Base-by-base conservation (phyloP, 176 grass and related monocot genomes). In the Triticum monococcum region DNA sequence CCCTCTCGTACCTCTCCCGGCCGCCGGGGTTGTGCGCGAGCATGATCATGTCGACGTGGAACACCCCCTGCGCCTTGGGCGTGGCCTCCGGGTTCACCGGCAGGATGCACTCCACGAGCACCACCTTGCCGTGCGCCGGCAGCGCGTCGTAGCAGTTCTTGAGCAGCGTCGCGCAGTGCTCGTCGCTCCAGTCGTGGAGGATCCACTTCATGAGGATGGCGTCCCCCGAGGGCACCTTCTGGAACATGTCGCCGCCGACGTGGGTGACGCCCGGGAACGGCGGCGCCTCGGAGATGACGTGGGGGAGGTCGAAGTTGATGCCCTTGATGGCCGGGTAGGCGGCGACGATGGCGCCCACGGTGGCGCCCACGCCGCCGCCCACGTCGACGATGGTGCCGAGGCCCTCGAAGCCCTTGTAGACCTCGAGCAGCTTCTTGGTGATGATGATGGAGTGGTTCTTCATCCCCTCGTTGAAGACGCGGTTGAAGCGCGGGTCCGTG, bases 201-300 rank as follows among this genome's bases (percentile, higher is more conserved):
- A 98, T 95, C 93, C 93, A 95, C 93, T 98, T 98, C 96, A 98
- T 95, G 28, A 95, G 87, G 80, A 98, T 98, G 59, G 96, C 93
- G 89, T 95, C 96, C 16, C 81, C 91, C 33, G 38, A 23, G 5
- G 96, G 96, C 5, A 98, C 93, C 9, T 60, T 79, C 45, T 67
- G 13, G 79, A 98, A 98, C 96, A 98, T 98, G 86, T 98, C 87
- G 13, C 96, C 96, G 45, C 91, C 96, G 63, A 95, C 84, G 80
- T 98, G 91, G 70, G 88, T 4, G 64, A 98, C 88, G 33, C 91
- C 88, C 5, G 93, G 91, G 84, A 95, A 94, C 22, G 93, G 90
- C 10, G 93, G 96, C 18, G 96, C 93, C 78, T 98, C 93, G 54
- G 91, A 95, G 89, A 98, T 98, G 46, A 98, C 96, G 78, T 98